Conservation (phyloP, 345 rosid species). For the Dimocarpus longan region DNA sequence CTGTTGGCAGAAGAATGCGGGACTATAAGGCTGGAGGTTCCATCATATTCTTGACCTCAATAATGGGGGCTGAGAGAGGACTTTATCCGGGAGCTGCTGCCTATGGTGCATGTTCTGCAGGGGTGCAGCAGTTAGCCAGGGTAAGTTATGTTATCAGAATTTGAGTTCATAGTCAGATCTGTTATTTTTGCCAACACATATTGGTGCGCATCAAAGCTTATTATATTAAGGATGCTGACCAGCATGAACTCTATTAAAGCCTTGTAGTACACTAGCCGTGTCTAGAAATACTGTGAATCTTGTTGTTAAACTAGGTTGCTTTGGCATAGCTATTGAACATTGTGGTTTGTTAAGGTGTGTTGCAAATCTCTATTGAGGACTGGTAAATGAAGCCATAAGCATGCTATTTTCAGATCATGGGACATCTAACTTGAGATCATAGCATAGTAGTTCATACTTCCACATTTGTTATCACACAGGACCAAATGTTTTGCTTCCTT, state of each 20-base stretch:
- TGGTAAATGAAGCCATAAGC: neutral
- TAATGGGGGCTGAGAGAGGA: conserved; percentile 79
- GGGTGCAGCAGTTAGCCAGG: conserved; percentile 74
- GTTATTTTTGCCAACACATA: neutral
- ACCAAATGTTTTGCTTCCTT: neutral
- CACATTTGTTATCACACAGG: neutral
- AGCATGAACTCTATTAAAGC: neutral
- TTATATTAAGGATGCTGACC: neutral
- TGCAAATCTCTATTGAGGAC: neutral
- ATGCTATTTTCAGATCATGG: neutral
- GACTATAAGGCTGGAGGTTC: conserved; percentile 70
- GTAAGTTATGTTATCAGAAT: conserved; percentile 38
- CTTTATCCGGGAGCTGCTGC: conserved; percentile 87
- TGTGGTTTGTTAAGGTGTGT: neutral
- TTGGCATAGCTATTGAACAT: neutral
- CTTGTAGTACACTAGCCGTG: neutral
- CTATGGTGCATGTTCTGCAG: conserved; percentile 73
- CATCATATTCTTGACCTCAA: conserved; percentile 60
- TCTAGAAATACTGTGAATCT: neutral
- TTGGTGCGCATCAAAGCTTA: neutral
- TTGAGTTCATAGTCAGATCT: neutral
- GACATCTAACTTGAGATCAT: neutral
- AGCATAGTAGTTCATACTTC: neutral
- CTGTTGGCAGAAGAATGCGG: conserved; percentile 74
- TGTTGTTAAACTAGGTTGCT: neutral